Conservation (phyloP, 1,139 yeast genomes). For the Protomyces arabidopsidicola region DNA sequence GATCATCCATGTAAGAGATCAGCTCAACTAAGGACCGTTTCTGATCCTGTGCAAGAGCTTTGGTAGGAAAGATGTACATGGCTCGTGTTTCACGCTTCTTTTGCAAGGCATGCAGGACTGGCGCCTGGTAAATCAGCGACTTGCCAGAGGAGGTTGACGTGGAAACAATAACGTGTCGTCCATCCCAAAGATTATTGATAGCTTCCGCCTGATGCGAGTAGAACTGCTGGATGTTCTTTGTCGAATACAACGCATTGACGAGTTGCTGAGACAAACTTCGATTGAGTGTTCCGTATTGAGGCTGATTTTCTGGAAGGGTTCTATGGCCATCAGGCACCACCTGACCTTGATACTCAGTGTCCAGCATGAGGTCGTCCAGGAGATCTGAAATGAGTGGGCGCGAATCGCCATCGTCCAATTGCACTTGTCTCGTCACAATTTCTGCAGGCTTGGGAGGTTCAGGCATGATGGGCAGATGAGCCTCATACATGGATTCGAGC, state of each 20-base stretch:
- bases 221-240: slow-evolving; percentile 49
- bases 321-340: slow-evolving; percentile 38
- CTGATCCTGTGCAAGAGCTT: slow-evolving; percentile 96
- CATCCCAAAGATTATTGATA: slow-evolving; percentile 51
- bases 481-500: slow-evolving; percentile 41
- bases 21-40: slow-evolving; percentile 66
- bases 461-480: slow-evolving; percentile 48
- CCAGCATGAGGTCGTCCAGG: slow-evolving; percentile 47
- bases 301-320: slow-evolving; percentile 10
- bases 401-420: not conserved
- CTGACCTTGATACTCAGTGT: slow-evolving; percentile 33
- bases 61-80: slow-evolving; percentile 88
- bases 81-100: slow-evolving; percentile 61
- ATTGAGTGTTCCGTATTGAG: slow-evolving; percentile 20
- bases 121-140: slow-evolving; percentile 82
- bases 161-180: slow-evolving; percentile 70
- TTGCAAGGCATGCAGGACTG: slow-evolving; percentile 56
- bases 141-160: slow-evolving; percentile 96
- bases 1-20: slow-evolving; percentile 39
- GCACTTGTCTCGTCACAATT: not conserved
- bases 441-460: not conserved
- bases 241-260: slow-evolving; percentile 47
- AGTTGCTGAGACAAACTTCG: slow-evolving; percentile 47
- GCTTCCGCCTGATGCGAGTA: slow-evolving; percentile 83
- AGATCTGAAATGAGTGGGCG: slow-evolving; percentile 36